A percentile compares a stretch with the other conserved stretches of the same genome.
Conservation (phyloP, 306 rosid species). For the Elaeagnus macrophylla region DNA sequence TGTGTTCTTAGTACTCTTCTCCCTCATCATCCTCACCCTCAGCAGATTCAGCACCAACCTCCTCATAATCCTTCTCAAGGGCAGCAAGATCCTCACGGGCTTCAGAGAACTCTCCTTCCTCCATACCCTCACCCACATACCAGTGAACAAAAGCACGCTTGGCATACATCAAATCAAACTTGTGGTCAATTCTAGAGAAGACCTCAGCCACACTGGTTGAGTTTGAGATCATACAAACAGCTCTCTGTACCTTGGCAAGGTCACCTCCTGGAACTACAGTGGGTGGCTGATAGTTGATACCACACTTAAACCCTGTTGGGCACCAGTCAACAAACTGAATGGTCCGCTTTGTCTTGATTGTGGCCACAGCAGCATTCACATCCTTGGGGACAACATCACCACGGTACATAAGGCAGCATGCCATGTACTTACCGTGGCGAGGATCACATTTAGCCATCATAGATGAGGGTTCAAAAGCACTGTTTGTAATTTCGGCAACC, state of each 20-base stretch:
- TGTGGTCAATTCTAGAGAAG: conserved; percentile 77
- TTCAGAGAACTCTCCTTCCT: conserved; percentile 93
- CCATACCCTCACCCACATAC: conserved; percentile 99
- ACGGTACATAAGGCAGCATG: conserved; percentile 91
- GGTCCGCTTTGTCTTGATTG: conserved; percentile 86
- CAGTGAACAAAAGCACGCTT: conserved; percentile 91
- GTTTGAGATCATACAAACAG: conserved; percentile 86
- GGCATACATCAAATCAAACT: conserved; percentile 87
- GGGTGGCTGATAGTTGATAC: conserved; percentile 91
- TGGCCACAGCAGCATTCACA: conserved; percentile 81
- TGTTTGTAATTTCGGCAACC: conserved; percentile 86
- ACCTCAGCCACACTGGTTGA: conserved; percentile 89
- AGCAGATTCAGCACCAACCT: not conserved
- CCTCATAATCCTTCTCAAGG: not conserved
- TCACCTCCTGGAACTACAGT: conserved; percentile 94
- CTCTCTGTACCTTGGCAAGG: conserved; percentile 91
- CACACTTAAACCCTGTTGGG: conserved; percentile 93
- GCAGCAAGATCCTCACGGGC: conserved; percentile 23
- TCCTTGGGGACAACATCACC: conserved; percentile 98
- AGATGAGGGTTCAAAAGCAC: conserved; percentile 88
- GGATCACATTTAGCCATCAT: conserved; percentile 99
- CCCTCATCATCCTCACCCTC: conserved; percentile 22
- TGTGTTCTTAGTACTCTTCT: conserved; percentile 40
- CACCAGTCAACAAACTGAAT: conserved; percentile 94
- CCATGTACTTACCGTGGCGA: conserved; percentile 92